A percentile compares a stretch with the other conserved stretches of the same genome.
phyloP scores from a whole-genome alignment of 345 rosid genomes.

The Rhodomyrtus tomentosa region DNA sequence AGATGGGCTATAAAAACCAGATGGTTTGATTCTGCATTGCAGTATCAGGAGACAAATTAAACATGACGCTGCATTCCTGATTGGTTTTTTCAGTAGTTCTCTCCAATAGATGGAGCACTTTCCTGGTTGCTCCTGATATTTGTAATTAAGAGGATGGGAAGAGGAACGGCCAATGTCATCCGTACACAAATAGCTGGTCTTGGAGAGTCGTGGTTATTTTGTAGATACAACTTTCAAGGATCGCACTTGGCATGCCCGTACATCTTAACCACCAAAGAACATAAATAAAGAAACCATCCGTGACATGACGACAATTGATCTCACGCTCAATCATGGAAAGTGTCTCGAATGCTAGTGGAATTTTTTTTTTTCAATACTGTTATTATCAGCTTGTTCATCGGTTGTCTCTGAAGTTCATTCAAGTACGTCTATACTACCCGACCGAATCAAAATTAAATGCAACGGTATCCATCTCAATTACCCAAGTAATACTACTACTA shows the following conservation, averaged over 20 bases:
- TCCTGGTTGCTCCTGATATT: not conserved
- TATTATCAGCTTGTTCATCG: not conserved
- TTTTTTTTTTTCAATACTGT: not conserved
- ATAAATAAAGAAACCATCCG: not conserved
- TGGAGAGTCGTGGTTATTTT: not conserved
- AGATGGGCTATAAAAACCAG: not conserved
- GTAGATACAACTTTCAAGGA: not conserved
- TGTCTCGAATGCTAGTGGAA: not conserved
- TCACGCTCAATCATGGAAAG: not conserved
- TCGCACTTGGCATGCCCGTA: not conserved
- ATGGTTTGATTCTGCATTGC: not conserved
- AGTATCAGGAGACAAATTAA: not conserved
- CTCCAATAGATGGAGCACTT: not conserved
- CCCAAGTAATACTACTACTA: not conserved
- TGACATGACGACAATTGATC: not conserved
- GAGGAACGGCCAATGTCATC: not conserved
- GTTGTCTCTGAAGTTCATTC: not conserved
- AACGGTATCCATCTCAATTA: not conserved
- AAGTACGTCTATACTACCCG: not conserved
- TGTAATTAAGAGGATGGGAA: not conserved
- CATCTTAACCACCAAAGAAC: not conserved
- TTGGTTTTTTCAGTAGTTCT: not conserved
- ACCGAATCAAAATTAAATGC: not conserved
- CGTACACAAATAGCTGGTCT: not conserved
- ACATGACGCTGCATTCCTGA: not conserved